These are phyloP conservation scores for Apiospora phragmitis DNA, from an alignment of 2,329 filamentous ascomycete genomes.

Conservation along the genomic window DNA sequence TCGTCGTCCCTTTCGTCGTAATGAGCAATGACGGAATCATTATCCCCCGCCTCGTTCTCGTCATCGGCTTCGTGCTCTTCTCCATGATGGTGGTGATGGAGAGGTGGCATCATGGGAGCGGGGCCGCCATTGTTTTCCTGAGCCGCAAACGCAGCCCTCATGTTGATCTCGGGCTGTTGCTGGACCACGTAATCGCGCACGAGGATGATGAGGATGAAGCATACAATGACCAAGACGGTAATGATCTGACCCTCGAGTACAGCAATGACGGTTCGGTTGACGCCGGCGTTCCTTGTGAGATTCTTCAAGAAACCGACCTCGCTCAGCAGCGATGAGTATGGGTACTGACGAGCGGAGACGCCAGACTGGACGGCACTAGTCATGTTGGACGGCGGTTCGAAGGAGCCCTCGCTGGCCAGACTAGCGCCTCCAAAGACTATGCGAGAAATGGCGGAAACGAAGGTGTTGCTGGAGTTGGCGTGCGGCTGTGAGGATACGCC, in stretches of 20 bases:
- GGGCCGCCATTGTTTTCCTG: conserved; percentile 33
- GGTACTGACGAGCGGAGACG: conserved; percentile 18
- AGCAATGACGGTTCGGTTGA: conserved; percentile 81
- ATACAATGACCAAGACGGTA: conserved; percentile 85
- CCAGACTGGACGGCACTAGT: conserved; percentile 22
- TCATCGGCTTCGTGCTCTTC: neutral
- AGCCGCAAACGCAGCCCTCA: conserved; percentile 66
- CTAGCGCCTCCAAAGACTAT: conserved; percentile 9
- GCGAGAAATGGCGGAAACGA: conserved; percentile 10
- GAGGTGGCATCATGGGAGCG: neutral
- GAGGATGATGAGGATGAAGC: conserved; percentile 94
- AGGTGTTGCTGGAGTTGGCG: conserved; percentile 9
- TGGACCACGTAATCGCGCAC: conserved; percentile 98
- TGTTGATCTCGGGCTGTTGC: conserved; percentile 90
- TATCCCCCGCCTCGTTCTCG: conserved; percentile 7
- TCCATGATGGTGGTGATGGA: conserved; percentile 22
- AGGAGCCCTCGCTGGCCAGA: neutral
- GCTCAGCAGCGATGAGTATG: conserved; percentile 50
- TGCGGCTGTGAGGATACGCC: neutral
- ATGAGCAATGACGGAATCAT: conserved; percentile 11
- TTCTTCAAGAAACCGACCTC: conserved; percentile 58
- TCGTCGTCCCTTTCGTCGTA: conserved; percentile 18
- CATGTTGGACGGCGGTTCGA: conserved; percentile 18
- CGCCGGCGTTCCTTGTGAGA: conserved; percentile 65
- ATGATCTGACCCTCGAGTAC: conserved; percentile 92